Evolutionary conservation across 768 basidiomycete genomes (phyloP), one percentile per base, ranked within the genome.

Genomic region (Amanita rubescens): DNA sequence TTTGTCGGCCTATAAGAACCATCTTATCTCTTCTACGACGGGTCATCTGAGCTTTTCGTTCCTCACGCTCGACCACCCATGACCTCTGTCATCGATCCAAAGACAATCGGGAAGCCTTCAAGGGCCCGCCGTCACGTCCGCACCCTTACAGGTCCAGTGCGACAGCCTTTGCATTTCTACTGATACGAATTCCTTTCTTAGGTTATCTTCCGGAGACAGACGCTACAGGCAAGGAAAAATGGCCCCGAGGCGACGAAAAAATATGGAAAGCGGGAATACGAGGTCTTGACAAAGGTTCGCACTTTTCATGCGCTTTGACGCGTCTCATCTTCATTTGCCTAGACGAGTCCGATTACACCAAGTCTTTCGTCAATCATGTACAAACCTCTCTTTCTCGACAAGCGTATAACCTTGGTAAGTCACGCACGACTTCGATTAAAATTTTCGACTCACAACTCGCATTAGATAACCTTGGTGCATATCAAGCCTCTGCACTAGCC

Each of bases 321-420:
- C 33, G 20, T 32, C 22, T 46, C 35, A 22, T 25, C 46, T 19
- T 55, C n/a, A 47, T 35, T 49, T 17, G 39, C n/a, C 32, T 60
- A 89, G 89, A 79, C 52, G 76, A 82, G 35, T 65, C 70, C 17
- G 71, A 74, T 11, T 81, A 92, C 66, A 84, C 86, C 8, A 83
- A 78, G 63, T 86, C 85, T 24, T 75, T 93, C 60, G 86, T 92
- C 41, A 80, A 80, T 62, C 90, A 92, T 63, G 87, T 90, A 20
- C 89, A 92, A 63, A 90, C 94, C 0, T 89, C 91, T 14, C 76
- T 99, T 45, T 92, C 92, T 5, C 84, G 94, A 44, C 91, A 94
- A 66, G 80, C 93, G 1, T 90, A 89, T 75, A 98, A 92, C 66
- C 75, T 95, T 49, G 85, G 86, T 74, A 65, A 24, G 33, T 32